Evolutionary conservation across 768 basidiomycete genomes (phyloP).

Genomic region (Podaxis sp.): DNA sequence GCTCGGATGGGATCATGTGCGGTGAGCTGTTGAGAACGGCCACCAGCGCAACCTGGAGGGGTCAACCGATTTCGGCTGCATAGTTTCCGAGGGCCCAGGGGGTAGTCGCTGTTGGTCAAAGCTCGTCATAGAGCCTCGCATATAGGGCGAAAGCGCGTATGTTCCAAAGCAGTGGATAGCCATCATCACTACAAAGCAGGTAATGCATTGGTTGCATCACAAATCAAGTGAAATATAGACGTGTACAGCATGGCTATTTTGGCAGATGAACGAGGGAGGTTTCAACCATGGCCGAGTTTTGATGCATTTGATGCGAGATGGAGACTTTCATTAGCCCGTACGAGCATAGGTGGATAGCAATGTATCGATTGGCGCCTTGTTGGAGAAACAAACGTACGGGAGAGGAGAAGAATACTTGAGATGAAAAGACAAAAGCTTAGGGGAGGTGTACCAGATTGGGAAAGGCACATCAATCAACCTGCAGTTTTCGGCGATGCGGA

Average conservation of each 20-base stretch:
- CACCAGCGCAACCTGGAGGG: not conserved
- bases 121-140: not conserved
- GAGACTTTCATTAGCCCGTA: not conserved
- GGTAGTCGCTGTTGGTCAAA: not conserved
- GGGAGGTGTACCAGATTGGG: not conserved
- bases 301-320: conserved; percentile 3
- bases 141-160: not conserved
- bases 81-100: not conserved
- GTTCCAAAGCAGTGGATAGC: not conserved
- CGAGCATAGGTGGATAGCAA: not conserved
- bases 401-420: not conserved
- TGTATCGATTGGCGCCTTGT: not conserved
- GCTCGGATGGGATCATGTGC: not conserved
- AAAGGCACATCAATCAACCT: not conserved
- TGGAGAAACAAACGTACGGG: not conserved
- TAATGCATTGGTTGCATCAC: conserved; percentile 9
- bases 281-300: conserved; percentile 1
- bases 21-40: not conserved
- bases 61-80: not conserved
- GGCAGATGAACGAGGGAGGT: conserved; percentile 12
- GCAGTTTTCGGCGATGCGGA: not conserved
- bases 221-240: conserved; percentile 6
- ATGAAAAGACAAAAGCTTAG: conserved; percentile 1
- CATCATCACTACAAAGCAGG: not conserved
- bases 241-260: conserved; percentile 11